Conservation (phyloP, 352 stramenopile species). For the Pythium utonaiense region DNA sequence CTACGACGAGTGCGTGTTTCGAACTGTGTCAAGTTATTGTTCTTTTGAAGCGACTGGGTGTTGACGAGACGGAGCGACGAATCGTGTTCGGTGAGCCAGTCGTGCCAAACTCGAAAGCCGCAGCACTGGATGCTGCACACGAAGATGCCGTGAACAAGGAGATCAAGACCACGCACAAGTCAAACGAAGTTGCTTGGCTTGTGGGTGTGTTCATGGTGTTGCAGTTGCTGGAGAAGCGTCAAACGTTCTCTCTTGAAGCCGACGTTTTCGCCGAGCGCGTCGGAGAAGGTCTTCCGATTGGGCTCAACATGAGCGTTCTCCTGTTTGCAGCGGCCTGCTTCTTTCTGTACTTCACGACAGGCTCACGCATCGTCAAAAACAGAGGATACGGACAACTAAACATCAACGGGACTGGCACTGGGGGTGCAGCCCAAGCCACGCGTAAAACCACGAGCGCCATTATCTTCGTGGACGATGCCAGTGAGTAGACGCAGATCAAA, state of each 20-base stretch:
- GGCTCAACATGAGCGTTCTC: conserved; percentile 61
- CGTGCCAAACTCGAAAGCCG: conserved; percentile 26
- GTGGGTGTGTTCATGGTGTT: conserved; percentile 67
- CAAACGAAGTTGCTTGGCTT: conserved; percentile 51
- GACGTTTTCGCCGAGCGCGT: conserved; percentile 63
- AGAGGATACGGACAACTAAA: conserved; percentile 23
- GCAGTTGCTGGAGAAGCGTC: conserved; percentile 53
- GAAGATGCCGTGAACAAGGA: conserved; percentile 13
- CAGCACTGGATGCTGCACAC: neutral
- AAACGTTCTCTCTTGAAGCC: conserved; percentile 53
- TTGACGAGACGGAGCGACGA: conserved; percentile 46
- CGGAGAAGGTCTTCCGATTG: conserved; percentile 61
- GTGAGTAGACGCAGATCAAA: conserved; percentile 34
- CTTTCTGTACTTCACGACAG: conserved; percentile 54
- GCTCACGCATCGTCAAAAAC: conserved; percentile 6
- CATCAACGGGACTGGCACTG: neutral
- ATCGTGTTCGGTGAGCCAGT: conserved; percentile 54
- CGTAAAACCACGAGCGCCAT: conserved; percentile 51
- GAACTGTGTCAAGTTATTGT: conserved; percentile 63
- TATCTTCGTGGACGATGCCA: conserved; percentile 69
- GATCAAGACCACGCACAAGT: conserved; percentile 10
- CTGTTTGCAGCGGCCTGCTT: conserved; percentile 43
- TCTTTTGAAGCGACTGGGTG: conserved; percentile 50
- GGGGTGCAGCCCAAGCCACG: neutral
- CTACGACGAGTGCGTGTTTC: conserved; percentile 37